A percentile compares a stretch with the other conserved stretches of the same genome.
These are phyloP conservation scores for Exophiala oligosperma DNA, from an alignment of 2,329 filamentous ascomycete species.

Conservation along the genomic window DNA sequence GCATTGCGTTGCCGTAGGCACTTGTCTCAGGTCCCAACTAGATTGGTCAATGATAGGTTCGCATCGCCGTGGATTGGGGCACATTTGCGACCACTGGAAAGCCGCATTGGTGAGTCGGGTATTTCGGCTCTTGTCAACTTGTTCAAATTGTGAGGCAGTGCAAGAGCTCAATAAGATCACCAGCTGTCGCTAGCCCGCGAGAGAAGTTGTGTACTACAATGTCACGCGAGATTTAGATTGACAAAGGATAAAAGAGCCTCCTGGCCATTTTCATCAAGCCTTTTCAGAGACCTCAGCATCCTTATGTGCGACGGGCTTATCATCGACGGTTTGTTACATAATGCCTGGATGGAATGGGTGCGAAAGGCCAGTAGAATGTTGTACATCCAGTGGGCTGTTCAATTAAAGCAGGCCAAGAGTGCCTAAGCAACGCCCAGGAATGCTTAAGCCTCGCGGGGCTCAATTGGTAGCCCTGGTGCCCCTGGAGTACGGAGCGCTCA, in stretches of 20 bases:
- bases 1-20: neutral
- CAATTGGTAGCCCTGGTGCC: neutral
- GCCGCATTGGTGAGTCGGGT: neutral
- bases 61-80: neutral
- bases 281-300: too few species aligned
- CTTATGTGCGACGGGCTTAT: too few species aligned
- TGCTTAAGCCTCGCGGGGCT: neutral
- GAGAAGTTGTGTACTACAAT: too few species aligned
- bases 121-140: neutral
- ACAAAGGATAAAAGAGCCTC: too few species aligned
- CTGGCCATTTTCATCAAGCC: too few species aligned
- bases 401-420: neutral
- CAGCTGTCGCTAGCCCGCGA: neutral
- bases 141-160: neutral
- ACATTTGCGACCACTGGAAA: neutral
- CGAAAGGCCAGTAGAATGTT: too few species aligned
- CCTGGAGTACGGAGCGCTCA: neutral
- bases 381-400: neutral
- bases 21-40: neutral
- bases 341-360: too few species aligned
- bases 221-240: too few species aligned
- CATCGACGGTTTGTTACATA: too few species aligned
- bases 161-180: neutral
- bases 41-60: neutral
- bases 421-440: neutral